Percentiles rank a stretch among this genome's conserved stretches.
Conservation (phyloP, 2,329 filamentous ascomycete genomes). For the Fusarium poae region DNA sequence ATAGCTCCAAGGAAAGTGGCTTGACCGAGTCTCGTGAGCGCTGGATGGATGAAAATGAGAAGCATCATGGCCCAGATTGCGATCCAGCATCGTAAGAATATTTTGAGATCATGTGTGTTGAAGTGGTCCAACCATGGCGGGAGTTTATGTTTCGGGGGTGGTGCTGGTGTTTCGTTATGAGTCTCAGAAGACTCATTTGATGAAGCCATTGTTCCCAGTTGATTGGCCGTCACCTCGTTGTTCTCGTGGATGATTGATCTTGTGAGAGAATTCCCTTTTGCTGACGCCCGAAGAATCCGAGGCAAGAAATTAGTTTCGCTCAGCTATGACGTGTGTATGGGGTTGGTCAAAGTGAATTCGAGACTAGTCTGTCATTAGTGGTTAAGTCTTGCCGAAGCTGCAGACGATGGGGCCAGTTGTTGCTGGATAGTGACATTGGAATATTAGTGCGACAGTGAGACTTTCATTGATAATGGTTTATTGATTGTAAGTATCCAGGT, state of each 20-base stretch:
- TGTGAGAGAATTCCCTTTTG: neutral
- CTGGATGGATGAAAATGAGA: slow-evolving; percentile 62
- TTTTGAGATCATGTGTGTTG: slow-evolving; percentile 61
- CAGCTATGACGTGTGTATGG: slow-evolving; percentile 19
- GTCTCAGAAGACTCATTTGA: slow-evolving; percentile 8
- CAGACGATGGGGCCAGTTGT: neutral
- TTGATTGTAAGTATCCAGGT: neutral
- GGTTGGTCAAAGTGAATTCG: slow-evolving; percentile 1
- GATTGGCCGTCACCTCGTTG: neutral
- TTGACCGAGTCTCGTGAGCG: slow-evolving; percentile 56
- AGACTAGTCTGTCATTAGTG: slow-evolving; percentile 8
- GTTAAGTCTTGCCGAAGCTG: neutral
- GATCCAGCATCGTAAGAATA: slow-evolving; percentile 60
- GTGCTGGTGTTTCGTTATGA: neutral
- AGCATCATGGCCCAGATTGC: slow-evolving; percentile 61
- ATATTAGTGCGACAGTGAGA: neutral
- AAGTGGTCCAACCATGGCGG: slow-evolving; percentile 59
- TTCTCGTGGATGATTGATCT: neutral
- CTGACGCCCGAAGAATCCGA: neutral
- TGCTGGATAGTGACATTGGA: neutral
- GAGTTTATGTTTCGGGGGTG: slow-evolving; percentile 13
- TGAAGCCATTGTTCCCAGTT: slow-evolving; percentile 7
- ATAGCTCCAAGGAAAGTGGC: slow-evolving; percentile 60
- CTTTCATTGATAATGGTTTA: neutral
- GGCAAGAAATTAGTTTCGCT: neutral